These are phyloP conservation scores for Macrotyloma uniflorum DNA, from an alignment of 306 rosid species.

Conservation along the genomic window DNA sequence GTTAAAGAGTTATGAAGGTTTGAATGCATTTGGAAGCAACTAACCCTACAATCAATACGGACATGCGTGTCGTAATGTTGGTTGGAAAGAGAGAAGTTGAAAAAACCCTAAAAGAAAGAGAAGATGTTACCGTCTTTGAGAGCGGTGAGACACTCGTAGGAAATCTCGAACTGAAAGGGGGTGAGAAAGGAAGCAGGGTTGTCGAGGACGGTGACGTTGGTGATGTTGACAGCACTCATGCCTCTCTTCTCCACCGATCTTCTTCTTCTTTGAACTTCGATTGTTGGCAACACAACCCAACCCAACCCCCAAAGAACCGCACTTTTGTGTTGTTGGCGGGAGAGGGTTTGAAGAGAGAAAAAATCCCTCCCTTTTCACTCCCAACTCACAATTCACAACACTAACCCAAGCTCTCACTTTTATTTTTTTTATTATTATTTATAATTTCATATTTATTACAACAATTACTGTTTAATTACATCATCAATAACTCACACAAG, in stretches of 20 bases:
- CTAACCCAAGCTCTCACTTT: too few relatives aligned
- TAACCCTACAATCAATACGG: too few relatives aligned
- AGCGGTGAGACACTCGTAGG: constrained; percentile 82
- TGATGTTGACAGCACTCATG: constrained; percentile 87
- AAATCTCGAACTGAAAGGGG: constrained; percentile 89
- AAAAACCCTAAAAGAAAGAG: background rate
- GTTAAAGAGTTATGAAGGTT: background rate
- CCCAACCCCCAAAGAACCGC: background rate
- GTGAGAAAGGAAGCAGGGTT: constrained; percentile 75
- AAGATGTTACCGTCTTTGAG: constrained; percentile 62
- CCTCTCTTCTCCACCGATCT: too few relatives aligned
- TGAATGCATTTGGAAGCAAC: background rate
- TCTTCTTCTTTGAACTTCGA: too few relatives aligned
- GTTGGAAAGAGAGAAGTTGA: background rate
- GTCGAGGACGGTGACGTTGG: constrained; percentile 85
- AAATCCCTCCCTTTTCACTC: background rate
- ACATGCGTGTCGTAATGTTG: too few relatives aligned
- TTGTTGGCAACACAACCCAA: too few relatives aligned
- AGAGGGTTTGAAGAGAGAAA: background rate
- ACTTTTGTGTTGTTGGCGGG: constrained; percentile 4
- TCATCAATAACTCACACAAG: too few relatives aligned
- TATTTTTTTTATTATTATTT: too few relatives aligned
- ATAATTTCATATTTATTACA: too few relatives aligned
- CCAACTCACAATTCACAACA: background rate
- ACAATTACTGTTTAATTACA: too few relatives aligned